Base-by-base conservation (phyloP, 2,329 filamentous ascomycete genomes). In the Paecilomyces dactylethromorphus region DNA sequence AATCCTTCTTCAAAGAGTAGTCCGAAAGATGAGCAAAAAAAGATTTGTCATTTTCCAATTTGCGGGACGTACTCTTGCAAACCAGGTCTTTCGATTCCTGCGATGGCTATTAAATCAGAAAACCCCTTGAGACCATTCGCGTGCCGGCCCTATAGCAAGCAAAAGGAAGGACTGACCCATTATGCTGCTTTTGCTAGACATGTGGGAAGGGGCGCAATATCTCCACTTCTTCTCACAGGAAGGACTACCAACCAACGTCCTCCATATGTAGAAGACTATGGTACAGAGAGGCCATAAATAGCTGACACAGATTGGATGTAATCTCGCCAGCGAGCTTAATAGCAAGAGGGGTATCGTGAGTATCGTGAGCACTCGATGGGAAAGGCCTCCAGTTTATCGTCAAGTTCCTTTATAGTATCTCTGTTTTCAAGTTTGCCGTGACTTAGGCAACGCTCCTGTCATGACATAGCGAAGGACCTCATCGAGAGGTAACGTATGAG, bases 401-500 rank as follows among this genome's bases (percentile, higher is more conserved):
- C n/a, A 32, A 7, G 8, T 15, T n/a, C 8, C 18, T 21, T 54
- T 15, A 3, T 22, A 18, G 15, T 6, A 56, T n/a, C 6, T 32
- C 52, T 35, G 58, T 52, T 12, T 61, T 57, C 13, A 35, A 53
- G 58, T 60, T 31, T 59, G 63, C 57, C 68, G 63, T 57, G 69
- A 66, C 56, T 61, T 66, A 11, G 73, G 71, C 59, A 62, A 58
- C 55, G 65, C 63, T 15, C 81, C 81, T 26, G 76, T 82, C 59
- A 77, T 81, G 73, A 81, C 80, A 68, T 79, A 82, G 61, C 76
- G 73, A 65, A 83, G 68, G 50, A 82, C 74, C 52, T 78, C 76
- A 51, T 79, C 76, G 58, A 83, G 67, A 8, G 76, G 71, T 66
- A 80, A 65, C 45, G 73, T 68, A 3, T 69, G 64, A 55, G 63